Percentiles rank a stretch among this genome's conserved stretches.
phyloP scores from a whole-genome alignment of 2,329 filamentous ascomycete genomes.

The Calycina marina region DNA sequence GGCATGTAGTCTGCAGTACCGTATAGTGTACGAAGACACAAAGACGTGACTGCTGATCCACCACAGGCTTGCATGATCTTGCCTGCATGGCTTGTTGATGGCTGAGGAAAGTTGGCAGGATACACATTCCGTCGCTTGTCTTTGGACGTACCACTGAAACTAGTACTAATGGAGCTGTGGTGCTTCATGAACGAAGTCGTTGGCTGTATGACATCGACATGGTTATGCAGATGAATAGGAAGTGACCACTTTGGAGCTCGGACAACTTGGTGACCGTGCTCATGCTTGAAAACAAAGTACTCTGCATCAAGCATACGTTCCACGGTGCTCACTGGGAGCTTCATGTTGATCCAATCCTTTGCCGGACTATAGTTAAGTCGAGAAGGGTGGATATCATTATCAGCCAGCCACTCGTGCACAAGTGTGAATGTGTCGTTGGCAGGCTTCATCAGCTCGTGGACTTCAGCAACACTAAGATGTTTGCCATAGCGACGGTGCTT shows the following conservation, averaged over 20 bases:
- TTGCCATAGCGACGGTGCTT: conserved; percentile 37
- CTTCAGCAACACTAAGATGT: conserved; percentile 35
- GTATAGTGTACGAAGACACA: conserved; percentile 16
- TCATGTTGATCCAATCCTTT: conserved; percentile 41
- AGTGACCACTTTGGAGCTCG: conserved; percentile 43
- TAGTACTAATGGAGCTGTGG: conserved; percentile 8
- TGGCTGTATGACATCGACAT: conserved; percentile 44
- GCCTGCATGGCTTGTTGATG: too few relatives aligned
- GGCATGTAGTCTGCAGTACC: conserved; percentile 11
- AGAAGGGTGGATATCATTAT: conserved; percentile 32
- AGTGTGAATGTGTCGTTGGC: conserved; percentile 33
- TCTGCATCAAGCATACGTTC: conserved; percentile 38
- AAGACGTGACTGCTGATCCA: conserved; percentile 8
- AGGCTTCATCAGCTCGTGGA: conserved; percentile 38
- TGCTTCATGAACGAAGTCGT: conserved; percentile 42
- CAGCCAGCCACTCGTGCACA: conserved; percentile 39
- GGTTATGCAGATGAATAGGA: conserved; percentile 38
- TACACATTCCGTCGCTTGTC: not conserved
- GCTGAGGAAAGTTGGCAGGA: not conserved
- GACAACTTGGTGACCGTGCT: conserved; percentile 35
- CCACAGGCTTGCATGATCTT: conserved; percentile 47
- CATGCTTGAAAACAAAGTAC: conserved; percentile 37
- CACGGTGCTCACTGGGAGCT: conserved; percentile 33
- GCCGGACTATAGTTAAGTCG: conserved; percentile 32
- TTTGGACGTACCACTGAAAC: not conserved